Evolutionary conservation across 768 basidiomycete species (phyloP), one percentile per base, ranked within the genome.

Genomic region (Tephrocybe sp.): DNA sequence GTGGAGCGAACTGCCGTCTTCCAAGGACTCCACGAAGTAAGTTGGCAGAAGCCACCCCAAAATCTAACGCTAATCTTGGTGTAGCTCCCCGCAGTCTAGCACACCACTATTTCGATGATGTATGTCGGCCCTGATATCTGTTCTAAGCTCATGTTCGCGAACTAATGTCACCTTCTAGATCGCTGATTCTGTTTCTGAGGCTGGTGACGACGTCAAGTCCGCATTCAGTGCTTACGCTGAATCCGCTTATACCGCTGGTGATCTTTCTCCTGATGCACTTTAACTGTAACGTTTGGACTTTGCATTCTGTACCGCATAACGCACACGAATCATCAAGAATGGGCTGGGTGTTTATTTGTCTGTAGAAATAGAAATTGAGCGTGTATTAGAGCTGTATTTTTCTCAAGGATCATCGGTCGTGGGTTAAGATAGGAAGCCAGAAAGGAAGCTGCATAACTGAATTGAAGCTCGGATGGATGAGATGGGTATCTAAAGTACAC

Each of bases 31-130:
- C 97, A 5, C 84, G 87, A 58, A 98, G 94, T 91, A 65, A 65
- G 89, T 75, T 9, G 8, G 50, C 22, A 39, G 38, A 4, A 19
- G 20, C 20, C 17, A 13, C 48, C 17, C 19, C 1, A 10, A 39
- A 43, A 26, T 54, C 40, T 4, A 22, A 39, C 36, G 42, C 53
- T 48, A 54, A 56, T 22, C 38, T 47, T 11, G 56, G 42, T 41
- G 40, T 62, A 94, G 92, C 94, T 12, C 94, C 94, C 48, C 79
- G 93, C 57, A 87, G 87, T 58, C 75, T 93, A 41, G 87, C 91
- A 16, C 75, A 85, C 58, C 93, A 96, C 65, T 99, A 95, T 74
- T 98, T 99, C 68, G 93, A 96, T 67, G 93, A 96, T 69, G 96
- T 91, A 51, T 56, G 86, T 73, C 22, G 23, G n/a, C 43, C 36